A percentile compares a stretch with the other conserved stretches of the same genome.
phyloP scores from a whole-genome alignment of 169 alveolate species.

The Plasmodium billcollinsi region DNA sequence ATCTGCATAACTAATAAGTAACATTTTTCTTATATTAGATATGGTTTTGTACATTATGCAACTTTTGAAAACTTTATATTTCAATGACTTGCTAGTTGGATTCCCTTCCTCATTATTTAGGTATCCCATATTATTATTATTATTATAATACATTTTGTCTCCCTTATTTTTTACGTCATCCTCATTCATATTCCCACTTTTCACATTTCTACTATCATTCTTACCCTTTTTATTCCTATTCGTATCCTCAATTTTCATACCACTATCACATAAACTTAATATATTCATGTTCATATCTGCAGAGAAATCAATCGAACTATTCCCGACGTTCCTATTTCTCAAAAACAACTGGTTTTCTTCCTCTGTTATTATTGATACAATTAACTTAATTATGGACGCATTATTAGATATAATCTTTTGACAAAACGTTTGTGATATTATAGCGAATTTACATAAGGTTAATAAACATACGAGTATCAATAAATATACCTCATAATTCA shows the following conservation, averaged over 20 bases:
- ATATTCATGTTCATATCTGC: too few relatives aligned
- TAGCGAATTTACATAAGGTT: constrained; percentile 58
- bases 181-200: too few relatives aligned
- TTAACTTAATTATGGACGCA: constrained; percentile 44
- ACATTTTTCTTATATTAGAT: constrained; percentile 77
- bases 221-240: too few relatives aligned
- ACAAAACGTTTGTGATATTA: constrained; percentile 65
- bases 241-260: too few relatives aligned
- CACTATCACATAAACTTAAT: too few relatives aligned
- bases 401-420: constrained; percentile 14
- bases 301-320: background rate
- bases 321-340: background rate
- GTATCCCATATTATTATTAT: too few relatives aligned
- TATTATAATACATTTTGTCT: background rate
- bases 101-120: too few relatives aligned
- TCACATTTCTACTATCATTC: too few relatives aligned
- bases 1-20: constrained; percentile 87
- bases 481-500: constrained; percentile 64
- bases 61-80: background rate
- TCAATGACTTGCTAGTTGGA: background rate
- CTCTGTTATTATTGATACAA: constrained; percentile 49
- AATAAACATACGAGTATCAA: constrained; percentile 59
- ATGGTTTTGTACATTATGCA: constrained; percentile 40
- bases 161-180: too few relatives aligned
- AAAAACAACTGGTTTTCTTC: constrained; percentile 43